Base-by-base conservation (phyloP, 139 green algal species). In the Chlorella sp. region DNA sequence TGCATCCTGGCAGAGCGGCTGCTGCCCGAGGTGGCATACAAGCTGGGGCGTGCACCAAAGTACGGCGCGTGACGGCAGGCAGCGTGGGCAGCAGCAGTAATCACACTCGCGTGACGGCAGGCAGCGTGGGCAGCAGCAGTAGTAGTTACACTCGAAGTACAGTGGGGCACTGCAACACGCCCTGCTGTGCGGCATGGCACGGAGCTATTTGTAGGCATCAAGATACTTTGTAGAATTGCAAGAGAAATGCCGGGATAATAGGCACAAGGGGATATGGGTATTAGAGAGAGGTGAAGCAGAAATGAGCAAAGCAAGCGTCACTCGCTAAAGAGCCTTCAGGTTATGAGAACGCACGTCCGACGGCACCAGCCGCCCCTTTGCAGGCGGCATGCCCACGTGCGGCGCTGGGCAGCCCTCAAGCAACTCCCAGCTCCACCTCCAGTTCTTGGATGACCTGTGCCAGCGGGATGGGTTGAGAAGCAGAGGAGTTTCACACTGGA, bases 21-120 rank as follows among this genome's bases (percentile, higher is more conserved):
- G 73, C 66, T 97, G 77, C 93, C 89, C 34, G 95, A 97, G 89
- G 68, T 97, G 16, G 92, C 93, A 0, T 97, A 96, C 88, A 97
- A 97, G 87, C 79, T 97, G 48, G 95, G 92, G 0, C 86, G 93
- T 7, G 94, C 94, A 0, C 88, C 91, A 14, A 97, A 97, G 91
- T 97, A 97, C 76, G 95, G 95, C 0, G 95, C 95, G 11, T 97
- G 68, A 88, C 2, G 22, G 24, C 64, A 71, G 64, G 48, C 64
- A 71, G 24, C 64, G 24, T 30, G 21, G 64, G 7, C 48, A 57
- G 48, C 48, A 57, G 48, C 48, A n/a, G 48, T 57, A 57, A 9
- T 57, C 9, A 57, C 48, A 57, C 48, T 57, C 9, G 5, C 95
- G 11, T 97, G 68, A 88, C 2, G 22, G 24, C 64, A 71, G 64